phyloP scores from a whole-genome alignment of 2,329 filamentous ascomycete genomes.

The Incumbomyces delicatus region DNA sequence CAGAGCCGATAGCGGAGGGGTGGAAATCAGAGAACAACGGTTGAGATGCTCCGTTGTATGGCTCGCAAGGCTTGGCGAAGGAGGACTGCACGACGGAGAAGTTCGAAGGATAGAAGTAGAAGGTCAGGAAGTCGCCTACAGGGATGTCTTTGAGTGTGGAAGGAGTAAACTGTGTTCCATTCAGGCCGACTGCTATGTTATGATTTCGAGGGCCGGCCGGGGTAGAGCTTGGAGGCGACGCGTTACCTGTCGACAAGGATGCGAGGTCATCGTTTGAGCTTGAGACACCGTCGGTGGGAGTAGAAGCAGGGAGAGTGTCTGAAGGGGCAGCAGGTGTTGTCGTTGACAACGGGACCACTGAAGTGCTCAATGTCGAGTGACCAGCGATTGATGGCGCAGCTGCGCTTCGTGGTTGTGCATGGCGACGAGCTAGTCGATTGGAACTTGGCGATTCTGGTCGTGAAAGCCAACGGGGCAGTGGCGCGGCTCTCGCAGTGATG shows the following conservation, averaged over 20 bases:
- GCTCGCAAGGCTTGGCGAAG: slow-evolving; percentile 41
- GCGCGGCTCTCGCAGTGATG: too few relatives aligned
- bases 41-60: slow-evolving; percentile 20
- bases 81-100: slow-evolving; percentile 42
- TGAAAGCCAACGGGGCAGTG: too few relatives aligned
- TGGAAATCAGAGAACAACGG: slow-evolving; percentile 39
- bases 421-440: too few relatives aligned
- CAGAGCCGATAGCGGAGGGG: not conserved
- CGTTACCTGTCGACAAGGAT: too few relatives aligned
- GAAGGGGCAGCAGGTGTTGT: not conserved
- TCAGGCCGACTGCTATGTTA: not conserved
- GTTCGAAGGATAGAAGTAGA: slow-evolving; percentile 43
- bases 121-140: slow-evolving; percentile 41
- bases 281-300: not conserved
- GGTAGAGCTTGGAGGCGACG: not conserved
- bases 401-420: too few relatives aligned
- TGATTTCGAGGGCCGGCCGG: not conserved
- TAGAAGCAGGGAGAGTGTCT: not conserved
- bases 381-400: too few relatives aligned
- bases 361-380: too few relatives aligned
- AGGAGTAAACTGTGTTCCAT: not conserved
- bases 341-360: not conserved
- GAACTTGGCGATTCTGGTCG: too few relatives aligned
- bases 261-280: too few relatives aligned
- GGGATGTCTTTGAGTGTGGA: slow-evolving; percentile 1